Percentiles rank a stretch among this genome's conserved stretches.
Conservation (phyloP, 2,329 filamentous ascomycete genomes). For the Penicillium polonicum region DNA sequence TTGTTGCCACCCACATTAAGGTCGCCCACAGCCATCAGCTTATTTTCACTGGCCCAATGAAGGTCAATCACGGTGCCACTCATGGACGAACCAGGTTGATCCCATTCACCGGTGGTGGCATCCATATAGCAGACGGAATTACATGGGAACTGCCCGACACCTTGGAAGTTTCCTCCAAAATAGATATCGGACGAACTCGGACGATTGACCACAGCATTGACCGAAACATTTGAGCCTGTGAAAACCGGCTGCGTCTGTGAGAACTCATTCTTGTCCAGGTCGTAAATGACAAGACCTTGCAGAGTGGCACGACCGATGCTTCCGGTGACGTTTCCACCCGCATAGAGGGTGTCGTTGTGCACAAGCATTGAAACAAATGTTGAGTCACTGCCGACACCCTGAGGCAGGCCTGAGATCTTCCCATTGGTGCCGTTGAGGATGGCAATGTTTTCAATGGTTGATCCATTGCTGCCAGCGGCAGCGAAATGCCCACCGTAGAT, state of each 20-base stretch:
- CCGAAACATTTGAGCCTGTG: constrained; percentile 65
- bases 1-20: constrained; percentile 65
- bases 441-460: constrained; percentile 73
- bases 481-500: constrained; percentile 85
- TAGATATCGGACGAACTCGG: constrained; percentile 73
- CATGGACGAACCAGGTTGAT: constrained; percentile 70
- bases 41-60: constrained; percentile 71
- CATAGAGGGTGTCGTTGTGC: constrained; percentile 68
- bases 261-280: constrained; percentile 66
- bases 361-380: constrained; percentile 71
- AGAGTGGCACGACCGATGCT: constrained; percentile 60
- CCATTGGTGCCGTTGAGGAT: constrained; percentile 77
- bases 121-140: constrained; percentile 79
- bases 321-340: constrained; percentile 77
- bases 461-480: constrained; percentile 66
- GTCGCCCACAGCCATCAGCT: constrained; percentile 75
- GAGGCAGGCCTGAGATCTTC: constrained; percentile 65
- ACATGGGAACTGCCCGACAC: constrained; percentile 79
- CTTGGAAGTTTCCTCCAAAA: constrained; percentile 80
- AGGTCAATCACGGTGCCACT: constrained; percentile 69
- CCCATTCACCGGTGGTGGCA: constrained; percentile 71
- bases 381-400: constrained; percentile 66
- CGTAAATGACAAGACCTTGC: constrained; percentile 75
- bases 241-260: constrained; percentile 69
- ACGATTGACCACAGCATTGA: constrained; percentile 72